A percentile compares a stretch with the other conserved stretches of the same genome.
Evolutionary conservation across 2,329 filamentous ascomycete genomes (phyloP).

Genomic region (Hortaea sp.): DNA sequence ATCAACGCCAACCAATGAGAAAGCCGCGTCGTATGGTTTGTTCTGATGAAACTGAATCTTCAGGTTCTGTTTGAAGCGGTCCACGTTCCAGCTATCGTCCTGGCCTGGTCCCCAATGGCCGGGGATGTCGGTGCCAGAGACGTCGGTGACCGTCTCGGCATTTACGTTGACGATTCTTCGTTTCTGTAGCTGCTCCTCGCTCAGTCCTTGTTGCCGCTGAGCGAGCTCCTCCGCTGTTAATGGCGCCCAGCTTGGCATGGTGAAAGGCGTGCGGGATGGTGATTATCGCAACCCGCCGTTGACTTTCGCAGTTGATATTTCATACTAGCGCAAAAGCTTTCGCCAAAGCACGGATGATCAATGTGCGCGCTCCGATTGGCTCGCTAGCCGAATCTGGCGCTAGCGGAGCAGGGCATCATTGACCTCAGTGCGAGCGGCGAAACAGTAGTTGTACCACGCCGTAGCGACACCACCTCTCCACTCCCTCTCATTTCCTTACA

Average conservation of each 20-base stretch:
- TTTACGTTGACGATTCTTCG: constrained; percentile 82
- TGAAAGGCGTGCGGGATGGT: constrained; percentile 2
- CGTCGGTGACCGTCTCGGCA: constrained; percentile 80
- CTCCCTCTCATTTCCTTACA: constrained; percentile 8
- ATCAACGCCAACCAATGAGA: constrained; percentile 86
- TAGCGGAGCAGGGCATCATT: constrained; percentile 35
- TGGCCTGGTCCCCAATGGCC: constrained; percentile 75
- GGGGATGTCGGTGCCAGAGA: constrained; percentile 83
- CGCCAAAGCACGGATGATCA: not conserved
- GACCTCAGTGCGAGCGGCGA: constrained; percentile 3
- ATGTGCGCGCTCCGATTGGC: constrained; percentile 2
- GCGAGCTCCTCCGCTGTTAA: constrained; percentile 19
- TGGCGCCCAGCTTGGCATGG: constrained; percentile 24
- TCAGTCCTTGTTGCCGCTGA: constrained; percentile 3
- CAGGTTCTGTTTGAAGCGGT: constrained; percentile 63
- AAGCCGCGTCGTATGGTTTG: constrained; percentile 64
- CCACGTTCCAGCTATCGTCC: constrained; percentile 68
- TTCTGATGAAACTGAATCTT: constrained; percentile 77
- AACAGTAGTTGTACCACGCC: not conserved
- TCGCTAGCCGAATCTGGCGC: constrained; percentile 11
- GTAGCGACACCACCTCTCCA: constrained; percentile 8
- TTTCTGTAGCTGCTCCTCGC: constrained; percentile 47
- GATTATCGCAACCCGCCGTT: not conserved
- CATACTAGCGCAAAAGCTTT: not conserved
- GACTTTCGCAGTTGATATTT: not conserved